Evolutionary conservation across 2,329 filamentous ascomycete genomes (phyloP).

Genomic region (Aspergillus fumigatus): DNA sequence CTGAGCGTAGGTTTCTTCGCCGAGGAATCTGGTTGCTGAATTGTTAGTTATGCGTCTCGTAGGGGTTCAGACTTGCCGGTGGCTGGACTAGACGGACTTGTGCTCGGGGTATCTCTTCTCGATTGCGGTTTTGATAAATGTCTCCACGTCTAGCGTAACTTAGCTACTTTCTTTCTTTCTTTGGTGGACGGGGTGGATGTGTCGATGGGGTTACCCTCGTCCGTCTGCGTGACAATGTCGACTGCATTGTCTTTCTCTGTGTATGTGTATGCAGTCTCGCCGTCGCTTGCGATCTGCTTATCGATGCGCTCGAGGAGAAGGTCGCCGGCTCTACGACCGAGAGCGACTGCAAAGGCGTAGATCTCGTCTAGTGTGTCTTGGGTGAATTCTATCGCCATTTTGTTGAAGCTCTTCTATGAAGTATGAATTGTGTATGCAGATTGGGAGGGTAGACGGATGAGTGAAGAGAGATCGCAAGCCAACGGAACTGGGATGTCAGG

Average conservation of each 20-base stretch:
- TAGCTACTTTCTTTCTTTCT: too few relatives aligned
- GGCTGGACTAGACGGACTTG: constrained; percentile 46
- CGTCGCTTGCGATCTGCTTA: constrained; percentile 46
- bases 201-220: constrained; percentile 52
- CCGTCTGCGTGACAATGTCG: constrained; percentile 72
- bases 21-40: constrained; percentile 56
- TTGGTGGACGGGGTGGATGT: too few relatives aligned
- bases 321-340: constrained; percentile 65
- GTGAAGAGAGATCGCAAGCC: neutral
- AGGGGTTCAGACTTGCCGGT: neutral
- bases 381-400: constrained; percentile 20
- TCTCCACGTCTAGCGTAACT: constrained; percentile 58
- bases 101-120: constrained; percentile 59
- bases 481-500: too few relatives aligned
- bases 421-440: neutral
- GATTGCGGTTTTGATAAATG: constrained; percentile 62
- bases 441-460: neutral
- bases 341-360: constrained; percentile 65
- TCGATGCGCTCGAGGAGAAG: constrained; percentile 63
- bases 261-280: constrained; percentile 38
- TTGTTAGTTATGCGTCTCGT: neutral
- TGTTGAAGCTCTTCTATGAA: too few relatives aligned
- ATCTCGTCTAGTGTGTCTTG: constrained; percentile 56
- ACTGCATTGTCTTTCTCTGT: constrained; percentile 71
- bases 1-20: constrained; percentile 71